Evolutionary conservation across 768 basidiomycete species (phyloP).

Genomic region (Tricholoma sp.): DNA sequence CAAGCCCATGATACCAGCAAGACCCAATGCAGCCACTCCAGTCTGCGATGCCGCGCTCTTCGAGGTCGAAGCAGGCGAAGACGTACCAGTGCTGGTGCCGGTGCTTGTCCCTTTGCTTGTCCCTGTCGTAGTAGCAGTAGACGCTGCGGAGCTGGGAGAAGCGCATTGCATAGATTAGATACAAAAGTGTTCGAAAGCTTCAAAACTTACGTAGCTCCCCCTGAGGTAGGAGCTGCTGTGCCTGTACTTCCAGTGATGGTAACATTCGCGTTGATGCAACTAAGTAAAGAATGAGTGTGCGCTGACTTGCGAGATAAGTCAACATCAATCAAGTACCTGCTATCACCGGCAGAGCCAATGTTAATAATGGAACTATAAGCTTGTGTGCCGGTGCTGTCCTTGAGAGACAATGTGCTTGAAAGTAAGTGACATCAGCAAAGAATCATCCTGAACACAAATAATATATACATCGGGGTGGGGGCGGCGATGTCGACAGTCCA

Average conservation of each 20-base stretch:
- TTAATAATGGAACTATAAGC: slow-evolving; percentile 51
- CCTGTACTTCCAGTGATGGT: slow-evolving; percentile 4
- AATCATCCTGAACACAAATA: background rate
- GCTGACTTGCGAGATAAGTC: background rate
- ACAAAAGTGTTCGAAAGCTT: background rate
- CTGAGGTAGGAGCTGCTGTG: slow-evolving; percentile 5
- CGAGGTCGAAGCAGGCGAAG: slow-evolving; percentile 7
- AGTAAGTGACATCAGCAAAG: background rate
- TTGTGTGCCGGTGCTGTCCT: slow-evolving; percentile 50
- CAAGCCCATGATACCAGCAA: slow-evolving; percentile 47
- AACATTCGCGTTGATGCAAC: slow-evolving; percentile 16
- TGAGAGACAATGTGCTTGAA: slow-evolving; percentile 47
- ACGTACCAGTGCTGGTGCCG: slow-evolving; percentile 9
- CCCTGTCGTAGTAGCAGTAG: background rate
- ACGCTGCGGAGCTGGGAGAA: background rate
- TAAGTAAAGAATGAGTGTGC: slow-evolving; percentile 1
- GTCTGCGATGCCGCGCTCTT: slow-evolving; percentile 26
- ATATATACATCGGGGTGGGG: background rate
- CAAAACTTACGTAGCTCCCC: slow-evolving; percentile 13
- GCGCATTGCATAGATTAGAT: background rate
- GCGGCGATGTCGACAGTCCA: slow-evolving; percentile 49
- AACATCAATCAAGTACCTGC: slow-evolving; percentile 22
- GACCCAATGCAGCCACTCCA: slow-evolving; percentile 29
- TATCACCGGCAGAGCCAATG: slow-evolving; percentile 30
- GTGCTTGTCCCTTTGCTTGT: slow-evolving; percentile 11